Percentiles rank a stretch among this genome's conserved stretches.
Conservation (phyloP, 371 early-diverging fungal genomes). For the Lichtheimia hyalospora region DNA sequence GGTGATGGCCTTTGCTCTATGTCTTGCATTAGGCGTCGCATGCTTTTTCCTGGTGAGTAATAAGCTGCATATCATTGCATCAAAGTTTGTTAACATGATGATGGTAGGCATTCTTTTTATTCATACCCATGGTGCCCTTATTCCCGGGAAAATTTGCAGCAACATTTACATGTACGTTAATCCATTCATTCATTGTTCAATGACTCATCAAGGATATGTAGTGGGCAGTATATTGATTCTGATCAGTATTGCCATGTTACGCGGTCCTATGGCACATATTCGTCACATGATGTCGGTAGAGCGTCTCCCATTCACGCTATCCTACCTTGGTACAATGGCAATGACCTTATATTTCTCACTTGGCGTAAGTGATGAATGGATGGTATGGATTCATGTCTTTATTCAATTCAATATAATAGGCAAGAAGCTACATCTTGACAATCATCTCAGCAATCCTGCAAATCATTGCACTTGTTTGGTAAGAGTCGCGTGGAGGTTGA, state of each 20-base stretch:
- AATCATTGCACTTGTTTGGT: conserved; percentile 63
- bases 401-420: conserved; percentile 19
- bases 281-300: conserved; percentile 60
- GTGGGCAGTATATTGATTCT: conserved; percentile 51
- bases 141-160: conserved; percentile 64
- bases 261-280: conserved; percentile 64
- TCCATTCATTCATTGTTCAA: neutral
- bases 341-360: conserved; percentile 62
- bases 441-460: conserved; percentile 61
- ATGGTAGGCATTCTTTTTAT: conserved; percentile 45
- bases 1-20: conserved; percentile 50
- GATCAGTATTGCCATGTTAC: conserved; percentile 60
- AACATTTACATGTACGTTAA: conserved; percentile 57
- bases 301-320: conserved; percentile 57
- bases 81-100: neutral
- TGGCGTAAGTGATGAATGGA: conserved; percentile 36
- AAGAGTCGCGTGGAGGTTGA: conserved; percentile 9
- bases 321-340: conserved; percentile 62
- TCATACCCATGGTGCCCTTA: conserved; percentile 42
- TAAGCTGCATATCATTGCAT: too few species aligned
- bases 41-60: conserved; percentile 43
- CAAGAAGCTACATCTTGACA: conserved; percentile 48
- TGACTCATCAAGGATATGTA: conserved; percentile 4
- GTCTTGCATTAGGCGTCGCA: conserved; percentile 46
- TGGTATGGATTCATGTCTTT: neutral